Base-by-base conservation (phyloP, 2,329 filamentous ascomycete species). In the Venturia carpophila region DNA sequence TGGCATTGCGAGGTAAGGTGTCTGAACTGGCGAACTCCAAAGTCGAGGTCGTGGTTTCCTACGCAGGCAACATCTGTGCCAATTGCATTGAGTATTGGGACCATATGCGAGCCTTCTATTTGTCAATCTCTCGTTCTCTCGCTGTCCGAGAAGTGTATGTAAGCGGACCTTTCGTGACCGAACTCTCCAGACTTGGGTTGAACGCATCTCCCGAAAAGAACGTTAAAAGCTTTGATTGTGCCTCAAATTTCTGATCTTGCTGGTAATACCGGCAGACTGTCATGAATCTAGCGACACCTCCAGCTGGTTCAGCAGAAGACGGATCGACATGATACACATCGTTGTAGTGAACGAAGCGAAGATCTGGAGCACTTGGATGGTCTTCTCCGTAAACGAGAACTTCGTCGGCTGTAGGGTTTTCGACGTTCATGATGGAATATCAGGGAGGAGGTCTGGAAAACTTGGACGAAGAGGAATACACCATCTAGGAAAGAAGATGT, bases 201-300 rank as follows among this genome's bases (percentile, higher is more conserved):
- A 94, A 97, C 11, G 88, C 91, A 81, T 96, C 92, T 45, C 92
- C 92, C 2, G 91, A 96, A 76, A 96, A 97, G 69, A 96, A 82
- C 1, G 90, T 92, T 62, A 95, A 73, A 4, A 91, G 77, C 47
- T 83, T 79, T 0, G 90, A 79, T 72, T 90, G 87, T 21, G 78
- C 84, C 61, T 80, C 74, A 73, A 84, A 94, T 62, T 79, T 79
- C 52, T 82, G 75, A 62, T 84, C 81, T 1, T 83, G 75, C 62
- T 86, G 85, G 73, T 96, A 96, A 74, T 92, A 82, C 66, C 91
- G 87, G 69, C 88, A 82, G 34, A 94, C 78, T 3, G 87, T 88
- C 73, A 94, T 87, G 77, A 97, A 96, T 60, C 92, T 84, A 39
- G 90, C 81, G 52, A 89, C 83, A 21, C 92, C 92, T 37, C 92